A percentile compares a stretch with the other conserved stretches of the same genome.
These are phyloP conservation scores for Vitis amurensis DNA, from an alignment of 164 flowering plant genomes.

Conservation along the genomic window DNA sequence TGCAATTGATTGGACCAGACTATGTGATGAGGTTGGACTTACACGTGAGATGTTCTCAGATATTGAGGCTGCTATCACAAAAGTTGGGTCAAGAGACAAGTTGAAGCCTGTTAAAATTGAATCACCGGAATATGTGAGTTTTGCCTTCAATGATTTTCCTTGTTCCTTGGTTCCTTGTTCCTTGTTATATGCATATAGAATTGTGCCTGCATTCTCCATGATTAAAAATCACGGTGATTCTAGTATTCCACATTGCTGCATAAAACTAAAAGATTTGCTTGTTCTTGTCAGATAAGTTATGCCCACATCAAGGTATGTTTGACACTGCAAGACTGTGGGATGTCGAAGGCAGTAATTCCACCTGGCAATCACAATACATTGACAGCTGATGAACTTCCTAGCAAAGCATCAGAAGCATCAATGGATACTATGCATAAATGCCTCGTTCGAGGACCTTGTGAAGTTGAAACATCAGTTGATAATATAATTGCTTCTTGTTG, in stretches of 20 bases:
- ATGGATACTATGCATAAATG: not conserved
- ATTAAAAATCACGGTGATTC: not conserved
- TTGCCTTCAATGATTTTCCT: not conserved
- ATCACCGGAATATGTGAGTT: slow-evolving; percentile 57
- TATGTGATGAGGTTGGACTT: slow-evolving; percentile 41
- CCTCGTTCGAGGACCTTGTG: slow-evolving; percentile 4
- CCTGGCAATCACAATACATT: not conserved
- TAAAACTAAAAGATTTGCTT: not conserved
- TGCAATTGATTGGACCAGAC: slow-evolving; percentile 48
- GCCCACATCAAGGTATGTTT: slow-evolving; percentile 43
- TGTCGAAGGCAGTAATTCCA: slow-evolving; percentile 19
- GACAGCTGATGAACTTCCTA: slow-evolving; percentile 14
- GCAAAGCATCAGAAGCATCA: slow-evolving; percentile 7
- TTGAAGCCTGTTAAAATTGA: slow-evolving; percentile 59
- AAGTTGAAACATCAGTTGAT: slow-evolving; percentile 2
- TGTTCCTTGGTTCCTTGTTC: not conserved
- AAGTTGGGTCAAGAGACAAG: slow-evolving; percentile 55
- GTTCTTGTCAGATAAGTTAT: slow-evolving; percentile 42
- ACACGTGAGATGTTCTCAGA: slow-evolving; percentile 24
- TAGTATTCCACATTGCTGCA: not conserved
- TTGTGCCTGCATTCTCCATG: not conserved
- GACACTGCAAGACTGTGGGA: slow-evolving; percentile 34
- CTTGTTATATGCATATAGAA: not conserved
- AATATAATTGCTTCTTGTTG: not conserved
- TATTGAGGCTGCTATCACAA: slow-evolving; percentile 40